Evolutionary conservation across 352 stramenopile genomes (phyloP).

Genomic region (Phytophthora tentaculata): DNA sequence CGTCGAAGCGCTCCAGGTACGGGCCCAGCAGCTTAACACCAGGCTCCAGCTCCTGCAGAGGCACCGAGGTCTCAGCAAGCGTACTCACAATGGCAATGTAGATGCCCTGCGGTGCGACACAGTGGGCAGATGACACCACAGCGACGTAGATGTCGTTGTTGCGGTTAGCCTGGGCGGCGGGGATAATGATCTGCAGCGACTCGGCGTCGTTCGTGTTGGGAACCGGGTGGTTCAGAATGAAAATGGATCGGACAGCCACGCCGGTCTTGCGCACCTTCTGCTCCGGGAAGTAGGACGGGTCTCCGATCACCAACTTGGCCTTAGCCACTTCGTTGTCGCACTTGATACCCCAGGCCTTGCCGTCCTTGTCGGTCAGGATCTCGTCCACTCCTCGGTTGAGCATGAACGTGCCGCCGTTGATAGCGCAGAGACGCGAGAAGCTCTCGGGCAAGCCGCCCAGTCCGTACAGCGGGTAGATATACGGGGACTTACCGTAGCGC

Average conservation of each 20-base stretch:
- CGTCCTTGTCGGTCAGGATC: slow-evolving; percentile 93
- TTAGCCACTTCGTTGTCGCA: slow-evolving; percentile 96
- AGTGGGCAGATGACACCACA: slow-evolving; percentile 94
- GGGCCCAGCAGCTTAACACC: slow-evolving; percentile 96
- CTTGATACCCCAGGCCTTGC: slow-evolving; percentile 93
- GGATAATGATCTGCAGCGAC: slow-evolving; percentile 99
- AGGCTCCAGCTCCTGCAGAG: slow-evolving; percentile 94
- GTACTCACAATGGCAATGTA: slow-evolving; percentile 99
- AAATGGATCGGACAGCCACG: slow-evolving; percentile 98
- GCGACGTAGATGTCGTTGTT: slow-evolving; percentile 99
- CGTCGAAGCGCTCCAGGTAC: slow-evolving; percentile 97
- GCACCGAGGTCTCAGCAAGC: slow-evolving; percentile 96
- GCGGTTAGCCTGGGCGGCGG: slow-evolving; percentile 94
- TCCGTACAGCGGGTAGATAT: slow-evolving; percentile 99
- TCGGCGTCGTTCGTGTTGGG: slow-evolving; percentile 97
- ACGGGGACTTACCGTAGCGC: slow-evolving; percentile 97
- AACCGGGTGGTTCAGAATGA: slow-evolving; percentile 99
- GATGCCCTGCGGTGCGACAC: slow-evolving; percentile 95
- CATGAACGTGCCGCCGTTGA: slow-evolving; percentile 99
- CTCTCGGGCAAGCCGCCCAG: slow-evolving; percentile 98
- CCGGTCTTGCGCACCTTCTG: slow-evolving; percentile 94
- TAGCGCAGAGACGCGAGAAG: slow-evolving; percentile 98
- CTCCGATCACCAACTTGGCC: slow-evolving; percentile 97
- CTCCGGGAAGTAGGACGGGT: slow-evolving; percentile 98
- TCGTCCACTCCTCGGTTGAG: slow-evolving; percentile 96